These are phyloP conservation scores for Fusarium lateritium DNA, from an alignment of 2,329 filamentous ascomycete species.

Conservation along the genomic window DNA sequence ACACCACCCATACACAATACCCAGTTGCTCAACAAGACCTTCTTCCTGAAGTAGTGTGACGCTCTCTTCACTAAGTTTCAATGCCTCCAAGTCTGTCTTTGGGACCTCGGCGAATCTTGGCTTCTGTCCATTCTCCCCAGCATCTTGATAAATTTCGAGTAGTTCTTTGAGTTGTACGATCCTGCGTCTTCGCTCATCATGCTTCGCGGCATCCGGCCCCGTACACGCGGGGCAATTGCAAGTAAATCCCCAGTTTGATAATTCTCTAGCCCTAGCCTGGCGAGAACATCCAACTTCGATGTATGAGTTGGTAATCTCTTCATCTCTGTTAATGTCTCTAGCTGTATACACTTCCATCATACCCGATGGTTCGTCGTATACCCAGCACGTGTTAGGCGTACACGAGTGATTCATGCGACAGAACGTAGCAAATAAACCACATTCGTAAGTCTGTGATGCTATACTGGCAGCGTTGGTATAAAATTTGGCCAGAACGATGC, in stretches of 20 bases:
- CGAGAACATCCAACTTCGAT: constrained; percentile 8
- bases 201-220: constrained; percentile 1
- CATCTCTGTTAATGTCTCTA: constrained; percentile 1
- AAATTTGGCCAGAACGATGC: constrained; percentile 23
- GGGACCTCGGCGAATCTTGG: constrained; percentile 15
- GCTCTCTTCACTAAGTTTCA: constrained; percentile 7
- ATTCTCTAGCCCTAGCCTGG: background rate
- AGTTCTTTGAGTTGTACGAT: constrained; percentile 18
- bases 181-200: constrained; percentile 21
- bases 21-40: constrained; percentile 15
- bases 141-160: constrained; percentile 16
- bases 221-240: constrained; percentile 3
- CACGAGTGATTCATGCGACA: constrained; percentile 33
- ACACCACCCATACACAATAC: constrained; percentile 20
- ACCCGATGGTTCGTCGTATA: constrained; percentile 8
- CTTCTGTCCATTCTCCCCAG: background rate
- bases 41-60: background rate
- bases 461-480: constrained; percentile 31
- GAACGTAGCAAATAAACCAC: constrained; percentile 18
- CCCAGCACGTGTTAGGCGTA: constrained; percentile 26
- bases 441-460: constrained; percentile 1
- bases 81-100: constrained; percentile 15
- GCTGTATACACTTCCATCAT: constrained; percentile 27
- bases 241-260: constrained; percentile 16
- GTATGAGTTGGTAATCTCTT: constrained; percentile 30